These are phyloP conservation scores for Solidago caesia DNA, from an alignment of 129 eudicot genomes.

Conservation along the genomic window DNA sequence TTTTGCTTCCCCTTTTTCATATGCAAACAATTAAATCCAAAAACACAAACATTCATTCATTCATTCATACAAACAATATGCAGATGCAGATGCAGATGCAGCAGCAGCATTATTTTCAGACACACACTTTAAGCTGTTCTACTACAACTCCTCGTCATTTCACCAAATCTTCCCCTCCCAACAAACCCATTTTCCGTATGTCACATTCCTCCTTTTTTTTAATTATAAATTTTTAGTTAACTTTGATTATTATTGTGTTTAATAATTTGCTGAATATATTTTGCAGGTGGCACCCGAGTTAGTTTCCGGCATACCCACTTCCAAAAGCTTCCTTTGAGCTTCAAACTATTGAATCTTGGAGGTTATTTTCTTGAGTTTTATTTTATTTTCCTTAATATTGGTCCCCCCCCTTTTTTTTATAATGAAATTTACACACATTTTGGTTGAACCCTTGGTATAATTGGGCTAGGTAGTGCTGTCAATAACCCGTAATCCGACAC, in stretches of 20 bases:
- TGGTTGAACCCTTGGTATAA: too few species aligned
- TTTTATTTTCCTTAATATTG: neutral
- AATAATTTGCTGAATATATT: neutral
- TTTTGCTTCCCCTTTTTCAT: slow-evolving; percentile 20
- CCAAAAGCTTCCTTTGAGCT: slow-evolving; percentile 7
- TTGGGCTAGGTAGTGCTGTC: too few species aligned
- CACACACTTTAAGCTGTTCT: slow-evolving; percentile 30
- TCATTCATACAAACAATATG: slow-evolving; percentile 20
- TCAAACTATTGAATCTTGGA: slow-evolving; percentile 14
- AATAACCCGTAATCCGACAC: too few species aligned
- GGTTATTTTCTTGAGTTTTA: slow-evolving; percentile 10
- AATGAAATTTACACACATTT: too few species aligned
- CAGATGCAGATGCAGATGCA: too few species aligned
- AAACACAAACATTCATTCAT: neutral
- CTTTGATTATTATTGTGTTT: neutral
- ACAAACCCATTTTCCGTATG: slow-evolving; percentile 31
- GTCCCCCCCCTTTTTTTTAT: too few species aligned
- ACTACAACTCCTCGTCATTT: neutral
- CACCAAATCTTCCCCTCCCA: slow-evolving; percentile 28
- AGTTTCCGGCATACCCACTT: slow-evolving; percentile 11
- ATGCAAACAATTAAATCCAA: neutral
- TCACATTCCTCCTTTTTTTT: neutral
- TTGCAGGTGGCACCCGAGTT: slow-evolving; percentile 19
- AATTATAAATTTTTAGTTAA: neutral
- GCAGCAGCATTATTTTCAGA: slow-evolving; percentile 2